Evolutionary conservation across 352 stramenopile species (phyloP), one percentile per base, ranked within the genome.

Genomic region (Pythium dissotocum): DNA sequence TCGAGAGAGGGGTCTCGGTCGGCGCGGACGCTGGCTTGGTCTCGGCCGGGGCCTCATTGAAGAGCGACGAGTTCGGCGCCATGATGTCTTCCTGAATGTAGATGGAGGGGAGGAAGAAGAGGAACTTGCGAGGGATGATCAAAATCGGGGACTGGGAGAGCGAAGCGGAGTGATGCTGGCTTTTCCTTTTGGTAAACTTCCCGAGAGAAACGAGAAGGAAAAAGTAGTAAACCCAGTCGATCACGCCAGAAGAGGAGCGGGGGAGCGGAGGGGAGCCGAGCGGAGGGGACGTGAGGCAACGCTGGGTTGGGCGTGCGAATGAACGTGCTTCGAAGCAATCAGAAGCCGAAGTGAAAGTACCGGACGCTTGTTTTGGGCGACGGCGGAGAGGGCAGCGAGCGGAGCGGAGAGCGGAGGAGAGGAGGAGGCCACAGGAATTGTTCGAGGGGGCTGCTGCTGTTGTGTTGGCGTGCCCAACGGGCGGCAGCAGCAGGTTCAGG

Each of bases 21-120:
- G 75, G 67, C 35, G 84, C 74, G 13, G 74, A 83, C 76, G 52
- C 77, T 64, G 69, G 69, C 66, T 82, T 69, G 58, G 77, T 67
- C 61, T 76, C 57, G 58, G 76, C 53, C 13, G 72, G 75, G 26
- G 75, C 74, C 72, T 88, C 77, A 67, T 90, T 84, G 66, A 86
- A 89, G 44, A 91, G 82, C 24, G 76, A 83, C 52, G 80, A 85
- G 72, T 85, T 93, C 67, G 68, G 74, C 42, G 82, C 79, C 81
- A 88, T 88, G 38, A 58, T 79, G 28, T 65, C 33, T 6, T 30
- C n/a, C n/a, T 28, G 48, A 6, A 26, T 30, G 33, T 33, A 10
- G 28, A n/a, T 4, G 26, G n/a, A 9, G 6, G 52, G 44, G 26
- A 5, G 52, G 58, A 28, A 55, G 40, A 58, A 33, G 46, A 33